These are phyloP conservation scores for Pichia sp. DNA, from an alignment of 1,139 yeast genomes.

Conservation along the genomic window DNA sequence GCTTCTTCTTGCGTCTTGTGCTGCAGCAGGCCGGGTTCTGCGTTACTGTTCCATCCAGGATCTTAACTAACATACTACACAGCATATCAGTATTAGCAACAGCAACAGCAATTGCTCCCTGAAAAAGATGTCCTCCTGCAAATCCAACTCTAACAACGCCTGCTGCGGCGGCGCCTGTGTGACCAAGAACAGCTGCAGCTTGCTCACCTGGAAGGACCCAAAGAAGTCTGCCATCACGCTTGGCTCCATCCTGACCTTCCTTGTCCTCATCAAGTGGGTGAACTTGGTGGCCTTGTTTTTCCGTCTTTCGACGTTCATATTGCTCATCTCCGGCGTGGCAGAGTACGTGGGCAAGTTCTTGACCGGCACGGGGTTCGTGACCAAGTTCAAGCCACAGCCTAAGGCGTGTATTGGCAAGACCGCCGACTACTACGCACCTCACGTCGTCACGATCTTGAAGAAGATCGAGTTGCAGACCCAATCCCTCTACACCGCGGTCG, in stretches of 20 bases:
- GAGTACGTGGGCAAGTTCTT: constrained; percentile 64
- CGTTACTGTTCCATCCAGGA: too few species aligned
- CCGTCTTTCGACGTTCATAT: constrained; percentile 42
- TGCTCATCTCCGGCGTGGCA: constrained; percentile 57
- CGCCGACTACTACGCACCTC: constrained; percentile 42
- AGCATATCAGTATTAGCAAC: background rate
- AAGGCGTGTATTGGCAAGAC: constrained; percentile 35
- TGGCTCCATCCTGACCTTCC: constrained; percentile 55
- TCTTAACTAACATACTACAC: too few species aligned
- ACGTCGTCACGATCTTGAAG: constrained; percentile 41
- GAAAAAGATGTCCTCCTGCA: constrained; percentile 16
- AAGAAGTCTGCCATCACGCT: constrained; percentile 71
- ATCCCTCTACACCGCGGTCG: constrained; percentile 60
- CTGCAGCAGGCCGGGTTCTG: too few species aligned
- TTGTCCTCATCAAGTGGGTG: constrained; percentile 64
- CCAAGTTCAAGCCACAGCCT: constrained; percentile 54
- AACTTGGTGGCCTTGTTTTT: constrained; percentile 67
- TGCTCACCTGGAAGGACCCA: constrained; percentile 85
- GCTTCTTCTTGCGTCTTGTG: background rate
- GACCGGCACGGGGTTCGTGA: constrained; percentile 68
- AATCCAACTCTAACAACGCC: constrained; percentile 14
- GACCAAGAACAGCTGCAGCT: constrained; percentile 24
- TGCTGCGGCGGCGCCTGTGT: constrained; percentile 30
- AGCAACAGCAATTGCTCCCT: background rate
- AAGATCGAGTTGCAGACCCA: constrained; percentile 48